These are phyloP conservation scores for Paraphoma sp. DNA, from an alignment of 2,329 filamentous ascomycete genomes.

Conservation along the genomic window DNA sequence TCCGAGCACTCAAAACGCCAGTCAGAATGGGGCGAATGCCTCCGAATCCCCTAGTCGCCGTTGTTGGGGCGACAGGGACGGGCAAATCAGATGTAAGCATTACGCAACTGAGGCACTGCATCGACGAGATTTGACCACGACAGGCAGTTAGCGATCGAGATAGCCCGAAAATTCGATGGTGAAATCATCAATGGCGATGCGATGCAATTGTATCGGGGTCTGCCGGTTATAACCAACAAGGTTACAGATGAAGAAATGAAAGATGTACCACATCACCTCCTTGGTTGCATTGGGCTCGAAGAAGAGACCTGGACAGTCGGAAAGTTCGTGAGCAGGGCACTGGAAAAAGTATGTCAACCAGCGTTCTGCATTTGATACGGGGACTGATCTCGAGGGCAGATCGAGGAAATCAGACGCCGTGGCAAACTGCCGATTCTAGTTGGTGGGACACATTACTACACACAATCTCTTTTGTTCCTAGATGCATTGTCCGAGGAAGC, in stretches of 20 bases:
- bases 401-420: conserved; percentile 77
- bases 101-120: not conserved
- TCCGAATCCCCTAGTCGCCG: conserved; percentile 70
- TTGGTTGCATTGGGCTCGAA: conserved; percentile 77
- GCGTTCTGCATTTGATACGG: too few species aligned
- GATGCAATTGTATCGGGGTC: conserved; percentile 93
- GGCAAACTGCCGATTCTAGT: conserved; percentile 89
- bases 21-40: conserved; percentile 34
- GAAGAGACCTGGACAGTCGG: conserved; percentile 85
- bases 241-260: conserved; percentile 76
- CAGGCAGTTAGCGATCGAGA: conserved; percentile 81
- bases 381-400: conserved; percentile 44
- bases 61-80: conserved; percentile 90
- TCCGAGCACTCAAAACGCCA: conserved; percentile 19
- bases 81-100: conserved; percentile 83
- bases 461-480: conserved; percentile 84
- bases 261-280: conserved; percentile 84
- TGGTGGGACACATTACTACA: conserved; percentile 95
- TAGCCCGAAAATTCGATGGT: conserved; percentile 83
- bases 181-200: conserved; percentile 98
- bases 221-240: conserved; percentile 96
- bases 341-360: conserved; percentile 52
- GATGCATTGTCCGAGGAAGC: conserved; percentile 66
- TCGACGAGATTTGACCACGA: conserved; percentile 44
- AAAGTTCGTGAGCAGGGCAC: conserved; percentile 74